Evolutionary conservation across 441 rosid genomes (phyloP).

Genomic region (Kokia cookei): DNA sequence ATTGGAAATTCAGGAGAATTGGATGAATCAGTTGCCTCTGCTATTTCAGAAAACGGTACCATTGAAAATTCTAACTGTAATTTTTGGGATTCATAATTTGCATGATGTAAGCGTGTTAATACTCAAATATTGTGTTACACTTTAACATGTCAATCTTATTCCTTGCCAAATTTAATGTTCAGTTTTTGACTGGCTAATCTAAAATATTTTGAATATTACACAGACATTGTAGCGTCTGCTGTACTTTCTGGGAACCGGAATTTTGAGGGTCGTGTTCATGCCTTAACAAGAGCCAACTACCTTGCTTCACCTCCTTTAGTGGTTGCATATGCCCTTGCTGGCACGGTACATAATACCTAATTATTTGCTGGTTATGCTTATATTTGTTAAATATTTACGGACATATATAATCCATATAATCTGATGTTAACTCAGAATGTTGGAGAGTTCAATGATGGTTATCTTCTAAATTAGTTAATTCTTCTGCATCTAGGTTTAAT

Average conservation of each 20-base stretch:
- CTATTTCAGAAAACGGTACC: conserved; percentile 87
- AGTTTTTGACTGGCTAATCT: background rate
- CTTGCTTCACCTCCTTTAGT: conserved; percentile 99
- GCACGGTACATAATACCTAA: conserved; percentile 53
- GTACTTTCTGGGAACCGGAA: conserved; percentile 97
- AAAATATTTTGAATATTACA: conserved; percentile 1
- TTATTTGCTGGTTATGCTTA: background rate
- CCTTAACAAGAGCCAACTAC: conserved; percentile 96
- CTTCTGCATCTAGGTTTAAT: background rate
- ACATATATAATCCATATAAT: background rate
- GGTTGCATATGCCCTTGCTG: conserved; percentile 99
- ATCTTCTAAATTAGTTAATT: background rate
- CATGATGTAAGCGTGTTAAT: background rate
- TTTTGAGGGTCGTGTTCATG: conserved; percentile 96
- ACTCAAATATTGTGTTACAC: background rate
- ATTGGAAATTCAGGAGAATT: conserved; percentile 98
- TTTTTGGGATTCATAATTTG: conserved; percentile 1
- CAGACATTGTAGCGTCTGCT: conserved; percentile 92
- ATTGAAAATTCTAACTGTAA: background rate
- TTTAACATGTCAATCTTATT: background rate
- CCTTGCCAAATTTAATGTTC: conserved; percentile 1
- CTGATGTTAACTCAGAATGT: background rate
- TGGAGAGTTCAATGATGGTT: background rate
- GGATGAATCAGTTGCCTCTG: conserved; percentile 89
- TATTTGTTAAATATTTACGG: background rate